Evolutionary conservation across 2,329 filamentous ascomycete genomes (phyloP).

Genomic region (Phialophora chinensis): DNA sequence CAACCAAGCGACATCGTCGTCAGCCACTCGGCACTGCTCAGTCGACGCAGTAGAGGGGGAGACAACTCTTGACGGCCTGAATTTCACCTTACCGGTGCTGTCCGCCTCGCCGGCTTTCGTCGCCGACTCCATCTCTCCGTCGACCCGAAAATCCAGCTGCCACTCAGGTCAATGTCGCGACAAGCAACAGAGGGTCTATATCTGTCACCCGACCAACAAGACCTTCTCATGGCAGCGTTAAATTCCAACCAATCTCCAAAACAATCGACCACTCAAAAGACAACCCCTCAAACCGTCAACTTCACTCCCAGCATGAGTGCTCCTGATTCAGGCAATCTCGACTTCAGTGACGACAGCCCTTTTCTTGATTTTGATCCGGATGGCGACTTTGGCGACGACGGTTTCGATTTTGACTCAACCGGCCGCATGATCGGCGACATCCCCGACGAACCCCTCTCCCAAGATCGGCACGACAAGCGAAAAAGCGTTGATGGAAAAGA

Average conservation of each 20-base stretch:
- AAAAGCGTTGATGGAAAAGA: conserved; percentile 59
- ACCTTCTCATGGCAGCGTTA: conserved; percentile 75
- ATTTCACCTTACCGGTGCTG: conserved; percentile 8
- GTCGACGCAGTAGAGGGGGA: conserved; percentile 20
- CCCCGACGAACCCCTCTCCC: conserved; percentile 49
- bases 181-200: conserved; percentile 57
- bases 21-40: conserved; percentile 29
- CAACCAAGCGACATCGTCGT: conserved; percentile 6
- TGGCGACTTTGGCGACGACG: conserved; percentile 70
- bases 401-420: conserved; percentile 74
- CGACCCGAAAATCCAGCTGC: background rate
- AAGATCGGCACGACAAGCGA: conserved; percentile 64
- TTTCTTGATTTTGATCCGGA: conserved; percentile 83
- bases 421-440: conserved; percentile 77
- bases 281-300: conserved; percentile 46
- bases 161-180: conserved; percentile 26
- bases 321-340: conserved; percentile 56
- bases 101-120: conserved; percentile 1
- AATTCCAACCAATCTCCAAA: conserved; percentile 65
- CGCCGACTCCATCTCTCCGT: background rate
- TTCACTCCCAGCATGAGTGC: conserved; percentile 50
- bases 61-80: conserved; percentile 1
- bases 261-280: conserved; percentile 20
- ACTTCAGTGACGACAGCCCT: conserved; percentile 73
- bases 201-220: conserved; percentile 77